Conservation (phyloP, 139 green algal genomes). For the Chlamydomonas sp. region DNA sequence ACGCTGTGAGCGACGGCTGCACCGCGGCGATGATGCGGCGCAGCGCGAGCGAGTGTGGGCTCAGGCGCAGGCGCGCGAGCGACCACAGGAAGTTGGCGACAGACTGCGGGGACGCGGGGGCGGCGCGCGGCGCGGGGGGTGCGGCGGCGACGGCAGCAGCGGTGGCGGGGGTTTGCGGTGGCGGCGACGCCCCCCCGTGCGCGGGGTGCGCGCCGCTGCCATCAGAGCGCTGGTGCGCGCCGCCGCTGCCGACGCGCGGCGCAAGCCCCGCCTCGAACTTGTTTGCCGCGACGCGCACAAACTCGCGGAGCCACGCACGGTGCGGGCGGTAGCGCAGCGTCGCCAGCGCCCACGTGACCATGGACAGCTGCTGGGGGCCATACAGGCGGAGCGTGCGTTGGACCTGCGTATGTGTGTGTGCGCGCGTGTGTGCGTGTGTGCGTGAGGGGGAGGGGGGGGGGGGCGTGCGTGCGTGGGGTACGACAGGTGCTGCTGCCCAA, state of each 20-base stretch:
- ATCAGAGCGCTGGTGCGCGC: too few relatives aligned
- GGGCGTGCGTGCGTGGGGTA: too few relatives aligned
- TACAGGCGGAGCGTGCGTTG: constrained; percentile 2
- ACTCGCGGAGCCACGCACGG: constrained; percentile 1
- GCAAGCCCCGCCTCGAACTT: not conserved
- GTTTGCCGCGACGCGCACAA: not conserved
- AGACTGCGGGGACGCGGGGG: too few relatives aligned
- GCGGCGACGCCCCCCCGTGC: too few relatives aligned
- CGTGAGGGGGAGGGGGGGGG: too few relatives aligned
- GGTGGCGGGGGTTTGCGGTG: too few relatives aligned
- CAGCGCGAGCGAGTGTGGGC: not conserved
- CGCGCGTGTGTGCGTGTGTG: too few relatives aligned
- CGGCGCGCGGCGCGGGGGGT: too few relatives aligned
- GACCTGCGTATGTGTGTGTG: too few relatives aligned
- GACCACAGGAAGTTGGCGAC: constrained; percentile 4
- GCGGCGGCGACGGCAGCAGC: too few relatives aligned
- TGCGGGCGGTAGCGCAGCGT: constrained; percentile 13
- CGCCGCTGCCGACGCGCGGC: too few relatives aligned
- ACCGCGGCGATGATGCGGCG: not conserved
- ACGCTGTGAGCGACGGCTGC: constrained; percentile 3
- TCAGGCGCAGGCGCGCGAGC: constrained; percentile 10
- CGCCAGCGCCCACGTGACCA: constrained; percentile 15
- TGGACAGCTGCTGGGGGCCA: not conserved
- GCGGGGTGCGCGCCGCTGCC: too few relatives aligned
- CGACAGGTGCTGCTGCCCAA: not conserved